Conservation (phyloP, 306 rosid species). For the Citrullus mucosospermus region DNA sequence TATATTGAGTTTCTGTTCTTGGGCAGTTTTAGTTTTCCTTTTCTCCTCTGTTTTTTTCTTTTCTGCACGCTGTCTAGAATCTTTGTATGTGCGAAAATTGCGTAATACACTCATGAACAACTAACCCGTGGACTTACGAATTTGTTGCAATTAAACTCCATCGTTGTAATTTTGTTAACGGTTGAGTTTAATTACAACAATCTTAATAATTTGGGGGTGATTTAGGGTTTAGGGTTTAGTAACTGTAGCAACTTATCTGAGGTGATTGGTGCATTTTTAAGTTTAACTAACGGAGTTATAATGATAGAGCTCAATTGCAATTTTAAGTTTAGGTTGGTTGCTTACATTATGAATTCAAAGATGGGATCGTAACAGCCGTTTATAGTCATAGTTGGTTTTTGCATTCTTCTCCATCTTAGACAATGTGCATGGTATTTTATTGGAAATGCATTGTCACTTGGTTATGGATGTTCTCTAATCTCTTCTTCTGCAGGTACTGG, state of each 20-base stretch:
- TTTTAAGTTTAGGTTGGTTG: background rate
- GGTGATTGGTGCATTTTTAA: background rate
- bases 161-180: background rate
- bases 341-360: background rate
- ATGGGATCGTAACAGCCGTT: background rate
- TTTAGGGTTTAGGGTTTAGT: background rate
- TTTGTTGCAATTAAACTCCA: background rate
- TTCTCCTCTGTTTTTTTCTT: background rate
- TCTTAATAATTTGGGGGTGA: background rate
- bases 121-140: background rate
- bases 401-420: background rate
- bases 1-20: background rate
- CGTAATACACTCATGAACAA: background rate
- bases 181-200: background rate
- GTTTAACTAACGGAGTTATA: background rate
- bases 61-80: background rate
- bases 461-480: constrained; percentile 10
- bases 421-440: constrained; percentile 7
- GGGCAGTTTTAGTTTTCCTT: background rate
- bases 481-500: constrained; percentile 32
- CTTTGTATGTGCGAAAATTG: background rate
- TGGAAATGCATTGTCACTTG: background rate
- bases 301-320: background rate
- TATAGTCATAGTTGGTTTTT: background rate
- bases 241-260: background rate